Conservation (phyloP, 2,329 filamentous ascomycete genomes). For the Chrysoporthe puriensis region DNA sequence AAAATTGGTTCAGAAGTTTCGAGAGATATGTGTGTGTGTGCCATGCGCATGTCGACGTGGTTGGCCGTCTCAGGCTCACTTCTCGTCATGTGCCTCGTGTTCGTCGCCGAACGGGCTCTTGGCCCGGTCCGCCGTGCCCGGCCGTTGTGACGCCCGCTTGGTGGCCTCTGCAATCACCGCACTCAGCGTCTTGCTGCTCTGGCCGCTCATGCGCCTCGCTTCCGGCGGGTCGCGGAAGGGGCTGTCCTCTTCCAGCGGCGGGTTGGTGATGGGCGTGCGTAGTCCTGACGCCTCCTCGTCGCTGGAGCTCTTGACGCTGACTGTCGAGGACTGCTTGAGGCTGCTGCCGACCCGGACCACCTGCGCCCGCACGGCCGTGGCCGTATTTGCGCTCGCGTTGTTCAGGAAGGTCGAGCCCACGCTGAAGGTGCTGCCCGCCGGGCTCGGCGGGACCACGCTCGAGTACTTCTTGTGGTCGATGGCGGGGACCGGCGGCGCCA, state of each 20-base stretch:
- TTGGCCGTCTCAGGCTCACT: neutral
- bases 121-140: constrained; percentile 38
- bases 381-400: constrained; percentile 59
- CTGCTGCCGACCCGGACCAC: constrained; percentile 61
- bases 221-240: constrained; percentile 62
- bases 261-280: constrained; percentile 54
- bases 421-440: constrained; percentile 61
- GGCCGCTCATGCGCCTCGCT: constrained; percentile 42
- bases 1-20: neutral
- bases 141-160: constrained; percentile 43
- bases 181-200: constrained; percentile 53
- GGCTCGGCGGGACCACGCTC: constrained; percentile 53
- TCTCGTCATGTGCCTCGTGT: constrained; percentile 57
- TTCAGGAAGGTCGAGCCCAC: constrained; percentile 71
- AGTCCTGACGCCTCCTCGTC: constrained; percentile 29
- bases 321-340: constrained; percentile 50
- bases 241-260: constrained; percentile 55
- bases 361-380: constrained; percentile 58
- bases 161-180: constrained; percentile 60
- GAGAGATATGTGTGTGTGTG: constrained; percentile 4
- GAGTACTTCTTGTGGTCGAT: constrained; percentile 69
- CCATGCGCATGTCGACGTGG: neutral
- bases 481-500: constrained; percentile 71
- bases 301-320: constrained; percentile 34
- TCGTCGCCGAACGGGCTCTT: constrained; percentile 62